Evolutionary conservation across 345 rosid species (phyloP).

Genomic region (Gossypioides kirkii): DNA sequence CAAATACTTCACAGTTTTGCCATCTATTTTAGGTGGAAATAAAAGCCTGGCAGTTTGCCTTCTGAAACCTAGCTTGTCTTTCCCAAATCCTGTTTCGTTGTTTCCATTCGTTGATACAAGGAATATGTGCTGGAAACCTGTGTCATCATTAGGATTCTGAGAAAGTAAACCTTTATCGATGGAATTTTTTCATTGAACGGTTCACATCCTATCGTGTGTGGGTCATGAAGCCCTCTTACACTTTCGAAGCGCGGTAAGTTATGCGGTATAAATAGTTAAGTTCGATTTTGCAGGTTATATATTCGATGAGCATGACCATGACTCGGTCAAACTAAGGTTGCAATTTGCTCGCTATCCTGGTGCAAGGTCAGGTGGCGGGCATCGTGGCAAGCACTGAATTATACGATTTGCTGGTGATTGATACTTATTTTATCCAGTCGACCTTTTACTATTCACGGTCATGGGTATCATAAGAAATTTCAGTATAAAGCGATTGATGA

Average conservation of each 20-base stretch:
- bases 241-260: slow-evolving; percentile 18
- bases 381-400: slow-evolving; percentile 56
- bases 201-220: too few relatives aligned
- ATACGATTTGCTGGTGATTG: slow-evolving; percentile 38
- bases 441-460: slow-evolving; percentile 29
- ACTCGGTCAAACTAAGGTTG: slow-evolving; percentile 50
- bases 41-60: slow-evolving; percentile 6
- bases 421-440: slow-evolving; percentile 24
- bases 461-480: slow-evolving; percentile 29
- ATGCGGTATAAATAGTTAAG: slow-evolving; percentile 35
- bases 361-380: slow-evolving; percentile 68
- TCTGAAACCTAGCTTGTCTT: slow-evolving; percentile 10
- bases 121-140: neutral
- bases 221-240: too few relatives aligned
- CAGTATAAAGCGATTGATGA: slow-evolving; percentile 25
- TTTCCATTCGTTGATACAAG: slow-evolving; percentile 3
- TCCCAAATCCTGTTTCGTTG: neutral
- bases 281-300: slow-evolving; percentile 71
- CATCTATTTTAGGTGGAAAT: neutral
- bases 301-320: slow-evolving; percentile 63
- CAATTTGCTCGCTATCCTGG: slow-evolving; percentile 82
- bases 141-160: slow-evolving; percentile 7
- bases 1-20: neutral
- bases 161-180: slow-evolving; percentile 11
- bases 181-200: slow-evolving; percentile 10